These are phyloP conservation scores for Candida glucosophila DNA, from an alignment of 1,139 yeast species.

Conservation along the genomic window DNA sequence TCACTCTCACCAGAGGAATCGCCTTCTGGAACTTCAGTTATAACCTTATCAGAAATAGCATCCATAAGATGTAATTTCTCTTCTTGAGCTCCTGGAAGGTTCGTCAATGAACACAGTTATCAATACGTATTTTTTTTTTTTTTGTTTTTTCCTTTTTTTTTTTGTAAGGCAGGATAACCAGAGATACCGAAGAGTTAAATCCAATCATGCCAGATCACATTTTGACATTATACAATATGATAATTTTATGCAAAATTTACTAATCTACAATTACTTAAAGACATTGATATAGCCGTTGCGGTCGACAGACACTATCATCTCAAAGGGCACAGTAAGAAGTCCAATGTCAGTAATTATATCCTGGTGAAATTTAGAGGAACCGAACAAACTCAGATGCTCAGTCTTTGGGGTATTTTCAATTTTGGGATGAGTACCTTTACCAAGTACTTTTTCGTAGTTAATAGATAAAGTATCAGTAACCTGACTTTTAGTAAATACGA, in stretches of 20 bases:
- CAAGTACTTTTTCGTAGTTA: conserved; percentile 8
- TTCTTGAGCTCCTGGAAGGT: background rate
- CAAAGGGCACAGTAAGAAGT: conserved; percentile 40
- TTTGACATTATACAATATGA: too few relatives aligned
- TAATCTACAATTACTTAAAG: conserved; percentile 25
- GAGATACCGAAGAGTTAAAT: too few relatives aligned
- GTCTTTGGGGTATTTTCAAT: background rate
- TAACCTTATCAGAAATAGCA: conserved; percentile 63
- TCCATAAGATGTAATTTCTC: too few relatives aligned
- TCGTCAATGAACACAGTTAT: background rate
- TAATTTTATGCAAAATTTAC: conserved; percentile 1
- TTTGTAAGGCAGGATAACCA: background rate
- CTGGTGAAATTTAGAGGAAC: conserved; percentile 9
- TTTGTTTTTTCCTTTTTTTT: too few relatives aligned
- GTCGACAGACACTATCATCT: conserved; percentile 57
- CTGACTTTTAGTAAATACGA: conserved; percentile 4
- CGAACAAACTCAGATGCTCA: conserved; percentile 1
- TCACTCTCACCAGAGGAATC: conserved; percentile 44
- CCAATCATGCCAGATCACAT: too few relatives aligned
- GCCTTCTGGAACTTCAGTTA: conserved; percentile 33
- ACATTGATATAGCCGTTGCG: conserved; percentile 54
- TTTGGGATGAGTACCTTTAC: conserved; percentile 3
- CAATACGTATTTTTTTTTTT: too few relatives aligned
- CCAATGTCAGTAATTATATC: conserved; percentile 46
- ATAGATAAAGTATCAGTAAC: conserved; percentile 8